Base-by-base conservation (phyloP, 257 asterid species). In the Forsythia suspensa region DNA sequence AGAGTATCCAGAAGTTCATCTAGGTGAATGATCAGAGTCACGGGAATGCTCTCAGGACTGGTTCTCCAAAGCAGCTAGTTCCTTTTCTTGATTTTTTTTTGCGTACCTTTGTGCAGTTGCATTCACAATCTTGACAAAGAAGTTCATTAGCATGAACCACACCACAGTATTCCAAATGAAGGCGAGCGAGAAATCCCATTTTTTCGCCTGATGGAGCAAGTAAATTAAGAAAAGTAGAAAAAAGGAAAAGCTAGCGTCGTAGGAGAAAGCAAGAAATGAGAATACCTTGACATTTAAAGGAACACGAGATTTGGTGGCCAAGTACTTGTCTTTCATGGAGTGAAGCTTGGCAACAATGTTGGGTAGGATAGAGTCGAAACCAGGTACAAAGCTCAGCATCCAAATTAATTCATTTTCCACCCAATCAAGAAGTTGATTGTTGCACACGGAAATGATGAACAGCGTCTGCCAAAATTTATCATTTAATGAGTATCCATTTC, bases 391-490 rank as follows among this genome's bases (percentile, higher is more conserved):
- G 89, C 98, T 90, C 44, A 93, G 90, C 73, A 89, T 78, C 97
- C 98, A 87, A 57, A 95, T 82, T 63, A 95, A 83, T 80, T 95
- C 97, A 40, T 89, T 95, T 85, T 95, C 99, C n/a, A 95, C 82
- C 99, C 97, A 93, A 83, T 92, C 85, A 61, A 95, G 97, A 67
- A 95, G 99, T 83, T 95, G 99, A 71, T 95, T 95, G 80, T 93
- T 95, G 93, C 99, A 95, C 40, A 95, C 91, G 2, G 91, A 85
- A 75, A 95, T 93, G 76, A 95, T 91, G 65, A 95, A 95, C 70
- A 95, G 80, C 2, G 97, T 93, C 99, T 93, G 96, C 88, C 76
- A 70, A 80, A 80, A 16, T 68, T 52, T 3, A 43, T 46, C 20
- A 1, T 40, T 29, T 29, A 29, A 29, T 29, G 8, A 40, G 5